Percentiles rank a stretch among this genome's conserved stretches.
These are phyloP conservation scores for Arthrobotrys pseudoclavata DNA, from an alignment of 2,329 filamentous ascomycete species.

Conservation along the genomic window DNA sequence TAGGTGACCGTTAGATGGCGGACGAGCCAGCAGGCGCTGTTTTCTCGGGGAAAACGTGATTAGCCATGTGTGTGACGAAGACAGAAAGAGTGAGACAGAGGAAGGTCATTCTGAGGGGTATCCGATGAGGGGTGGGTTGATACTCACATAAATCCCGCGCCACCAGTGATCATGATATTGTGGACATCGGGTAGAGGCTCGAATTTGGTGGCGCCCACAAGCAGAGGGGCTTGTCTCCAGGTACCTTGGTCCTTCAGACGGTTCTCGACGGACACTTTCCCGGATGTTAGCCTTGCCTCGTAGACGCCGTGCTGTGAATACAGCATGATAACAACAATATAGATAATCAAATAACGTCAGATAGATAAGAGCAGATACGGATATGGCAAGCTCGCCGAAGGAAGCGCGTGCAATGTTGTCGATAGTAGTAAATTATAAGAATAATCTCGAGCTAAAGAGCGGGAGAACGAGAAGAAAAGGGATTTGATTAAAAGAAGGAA, in stretches of 20 bases:
- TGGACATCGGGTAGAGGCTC: conserved; percentile 77
- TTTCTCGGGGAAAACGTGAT: conserved; percentile 60
- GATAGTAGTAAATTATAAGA: neutral
- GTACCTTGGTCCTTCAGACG: conserved; percentile 73
- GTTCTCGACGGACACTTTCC: conserved; percentile 60
- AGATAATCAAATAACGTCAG: neutral
- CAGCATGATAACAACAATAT: neutral
- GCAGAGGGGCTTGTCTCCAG: conserved; percentile 79
- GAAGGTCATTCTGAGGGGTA: conserved; percentile 4
- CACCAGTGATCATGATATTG: conserved; percentile 87
- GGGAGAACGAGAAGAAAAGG: neutral
- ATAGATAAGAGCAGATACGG: neutral
- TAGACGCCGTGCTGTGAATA: conserved; percentile 25
- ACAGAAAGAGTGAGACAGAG: neutral
- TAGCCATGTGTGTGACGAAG: conserved; percentile 9
- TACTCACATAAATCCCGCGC: conserved; percentile 85
- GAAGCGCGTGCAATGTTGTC: neutral
- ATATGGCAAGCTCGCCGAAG: neutral
- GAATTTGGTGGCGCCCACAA: conserved; percentile 79
- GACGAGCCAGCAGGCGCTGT: conserved; percentile 83
- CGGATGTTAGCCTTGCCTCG: conserved; percentile 39
- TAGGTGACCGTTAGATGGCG: conserved; percentile 83
- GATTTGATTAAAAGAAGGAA: neutral
- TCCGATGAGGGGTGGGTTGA: conserved; percentile 6
- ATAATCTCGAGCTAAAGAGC: neutral